Conservation (phyloP, 768 basidiomycete genomes). For the Postia placenta region DNA sequence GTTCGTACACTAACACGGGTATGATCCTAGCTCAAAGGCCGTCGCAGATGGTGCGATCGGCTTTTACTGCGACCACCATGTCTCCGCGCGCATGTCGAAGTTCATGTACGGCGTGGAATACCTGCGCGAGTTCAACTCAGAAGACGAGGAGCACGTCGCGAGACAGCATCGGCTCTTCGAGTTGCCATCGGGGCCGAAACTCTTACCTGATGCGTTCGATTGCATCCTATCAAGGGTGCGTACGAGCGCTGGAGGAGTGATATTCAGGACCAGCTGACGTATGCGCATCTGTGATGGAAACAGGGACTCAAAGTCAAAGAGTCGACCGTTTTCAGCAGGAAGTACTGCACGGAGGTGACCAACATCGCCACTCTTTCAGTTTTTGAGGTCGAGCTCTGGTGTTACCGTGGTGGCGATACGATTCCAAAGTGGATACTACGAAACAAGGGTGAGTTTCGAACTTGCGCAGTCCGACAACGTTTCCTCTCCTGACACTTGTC, state of each 20-base stretch:
- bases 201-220: conserved; percentile 80
- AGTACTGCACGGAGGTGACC: conserved; percentile 79
- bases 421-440: conserved; percentile 73
- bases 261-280: background rate
- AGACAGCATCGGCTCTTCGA: conserved; percentile 65
- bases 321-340: conserved; percentile 73
- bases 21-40: conserved; percentile 60
- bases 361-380: conserved; percentile 69
- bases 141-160: conserved; percentile 59
- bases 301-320: conserved; percentile 75
- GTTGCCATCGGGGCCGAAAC: conserved; percentile 68
- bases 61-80: conserved; percentile 81
- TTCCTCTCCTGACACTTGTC: background rate
- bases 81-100: conserved; percentile 73
- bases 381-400: conserved; percentile 84
- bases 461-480: background rate
- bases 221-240: conserved; percentile 68
- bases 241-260: too few species aligned
- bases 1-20: background rate
- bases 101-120: conserved; percentile 82
- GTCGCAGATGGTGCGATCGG: conserved; percentile 81
- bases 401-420: conserved; percentile 67
- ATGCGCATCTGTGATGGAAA: background rate
- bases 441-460: conserved; percentile 29
- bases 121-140: conserved; percentile 58